phyloP scores from a whole-genome alignment of 768 basidiomycete genomes.

The Kwoniella europaea region DNA sequence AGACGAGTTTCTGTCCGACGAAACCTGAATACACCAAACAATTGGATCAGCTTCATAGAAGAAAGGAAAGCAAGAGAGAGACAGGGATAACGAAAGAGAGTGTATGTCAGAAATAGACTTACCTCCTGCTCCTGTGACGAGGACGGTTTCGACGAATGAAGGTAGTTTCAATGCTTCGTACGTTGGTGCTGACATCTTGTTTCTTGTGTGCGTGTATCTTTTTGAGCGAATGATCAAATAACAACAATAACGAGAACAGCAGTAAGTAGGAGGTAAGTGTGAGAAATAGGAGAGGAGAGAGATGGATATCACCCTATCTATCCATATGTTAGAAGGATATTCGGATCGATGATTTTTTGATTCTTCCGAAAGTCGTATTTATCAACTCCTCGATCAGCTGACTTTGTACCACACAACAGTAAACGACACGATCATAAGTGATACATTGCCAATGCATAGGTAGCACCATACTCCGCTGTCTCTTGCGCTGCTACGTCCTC shows the following conservation, averaged over 20 bases:
- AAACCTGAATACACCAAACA: slow-evolving; percentile 37
- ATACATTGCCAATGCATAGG: too few relatives aligned
- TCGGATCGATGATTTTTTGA: not conserved
- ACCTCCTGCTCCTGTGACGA: slow-evolving; percentile 58
- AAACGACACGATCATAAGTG: too few relatives aligned
- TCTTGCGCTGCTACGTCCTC: too few relatives aligned
- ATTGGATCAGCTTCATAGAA: too few relatives aligned
- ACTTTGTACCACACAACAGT: too few relatives aligned
- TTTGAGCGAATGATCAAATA: too few relatives aligned
- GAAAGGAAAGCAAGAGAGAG: not conserved
- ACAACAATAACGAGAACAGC: too few relatives aligned
- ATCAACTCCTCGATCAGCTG: too few relatives aligned
- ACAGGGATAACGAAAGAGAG: not conserved
- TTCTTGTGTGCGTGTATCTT: not conserved
- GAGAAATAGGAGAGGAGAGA: not conserved
- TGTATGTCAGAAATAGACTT: slow-evolving; percentile 6
- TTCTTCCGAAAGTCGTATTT: too few relatives aligned
- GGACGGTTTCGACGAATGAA: slow-evolving; percentile 53
- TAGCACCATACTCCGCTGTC: too few relatives aligned
- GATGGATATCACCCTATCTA: not conserved
- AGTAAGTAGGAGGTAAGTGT: not conserved
- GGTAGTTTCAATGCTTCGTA: slow-evolving; percentile 55
- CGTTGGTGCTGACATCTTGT: slow-evolving; percentile 31
- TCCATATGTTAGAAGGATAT: not conserved
- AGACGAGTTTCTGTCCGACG: slow-evolving; percentile 54